Base-by-base conservation (phyloP, 768 basidiomycete genomes). In the Porphyrellus cyaneotinctus region DNA sequence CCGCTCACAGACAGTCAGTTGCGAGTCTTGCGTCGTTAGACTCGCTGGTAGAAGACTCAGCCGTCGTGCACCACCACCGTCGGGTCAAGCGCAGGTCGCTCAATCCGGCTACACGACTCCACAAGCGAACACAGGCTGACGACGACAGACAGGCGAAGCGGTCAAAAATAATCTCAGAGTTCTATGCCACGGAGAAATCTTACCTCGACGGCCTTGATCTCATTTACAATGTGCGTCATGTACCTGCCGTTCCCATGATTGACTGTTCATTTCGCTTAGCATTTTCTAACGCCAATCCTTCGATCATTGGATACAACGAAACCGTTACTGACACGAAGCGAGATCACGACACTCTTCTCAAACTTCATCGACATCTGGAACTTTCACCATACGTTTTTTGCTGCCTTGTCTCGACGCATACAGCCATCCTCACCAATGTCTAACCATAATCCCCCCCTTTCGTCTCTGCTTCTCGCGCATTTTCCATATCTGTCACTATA, bases 331-430 rank as follows among this genome's bases (percentile, higher is more conserved):
- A 76, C 83, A 53, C 81, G 88, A 51, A 68, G 79, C 3, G 78
- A 83, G 41, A 78, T 93, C 52, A 87, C 84, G 1, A 77, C 83
- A 13, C 74, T 92, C 32, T 94, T 94, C 69, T 87, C 87, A 56
- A 92, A 92, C 67, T 91, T 93, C 58, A 85, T 91, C 64, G 91
- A 93, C 68, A 92, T 94, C 31, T 91, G 87, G 91, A 92, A 91
- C 61, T 76, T 91, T 38, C 89, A 91, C 69, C 86, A 80, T 47
- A 80, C 86, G 2, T 86, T 91, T 69, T 82, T 83, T 52, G 72
- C 78, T 7, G 78, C 84, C 2, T 75, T 91, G 26, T 75, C 80
- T 9, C 67, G 71, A 37, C 72, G 80, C 31, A 62, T 61, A 52
- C 69, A 53, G 60, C 67, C 47, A 43, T 44, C 59, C 36, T 47